A percentile compares a stretch with the other conserved stretches of the same genome.
Evolutionary conservation across 2,329 filamentous ascomycete species (phyloP).

Genomic region (Fusarium subglutinans): DNA sequence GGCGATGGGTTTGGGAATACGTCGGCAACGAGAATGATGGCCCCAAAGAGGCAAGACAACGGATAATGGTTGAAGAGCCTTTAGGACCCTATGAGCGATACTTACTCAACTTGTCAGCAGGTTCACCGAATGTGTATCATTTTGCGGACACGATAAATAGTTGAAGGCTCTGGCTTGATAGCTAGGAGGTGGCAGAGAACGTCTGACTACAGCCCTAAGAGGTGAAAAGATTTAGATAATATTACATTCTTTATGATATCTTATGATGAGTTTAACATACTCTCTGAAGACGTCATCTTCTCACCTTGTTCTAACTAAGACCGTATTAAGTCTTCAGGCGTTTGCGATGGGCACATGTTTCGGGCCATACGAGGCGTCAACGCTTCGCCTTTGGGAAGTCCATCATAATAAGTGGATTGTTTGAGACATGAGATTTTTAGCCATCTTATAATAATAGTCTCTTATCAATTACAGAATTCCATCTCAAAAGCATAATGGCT

Average conservation of each 20-base stretch:
- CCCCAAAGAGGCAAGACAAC: conserved; percentile 50
- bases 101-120: conserved; percentile 56
- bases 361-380: background rate
- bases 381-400: background rate
- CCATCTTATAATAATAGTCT: background rate
- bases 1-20: conserved; percentile 66
- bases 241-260: background rate
- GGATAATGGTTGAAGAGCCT: conserved; percentile 61
- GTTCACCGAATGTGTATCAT: conserved; percentile 54
- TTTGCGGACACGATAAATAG: conserved; percentile 48
- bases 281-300: background rate
- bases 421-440: background rate
- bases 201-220: background rate
- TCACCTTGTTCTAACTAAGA: background rate
- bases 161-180: background rate
- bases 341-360: background rate
- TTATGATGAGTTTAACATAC: background rate
- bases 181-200: background rate
- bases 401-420: background rate
- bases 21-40: conserved; percentile 54
- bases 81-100: conserved; percentile 63
- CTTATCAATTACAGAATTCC: background rate
- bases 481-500: background rate
- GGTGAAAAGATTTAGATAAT: background rate
- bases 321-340: background rate